Base-by-base conservation (phyloP, 2,329 filamentous ascomycete genomes). In the Botrytis medusae region DNA sequence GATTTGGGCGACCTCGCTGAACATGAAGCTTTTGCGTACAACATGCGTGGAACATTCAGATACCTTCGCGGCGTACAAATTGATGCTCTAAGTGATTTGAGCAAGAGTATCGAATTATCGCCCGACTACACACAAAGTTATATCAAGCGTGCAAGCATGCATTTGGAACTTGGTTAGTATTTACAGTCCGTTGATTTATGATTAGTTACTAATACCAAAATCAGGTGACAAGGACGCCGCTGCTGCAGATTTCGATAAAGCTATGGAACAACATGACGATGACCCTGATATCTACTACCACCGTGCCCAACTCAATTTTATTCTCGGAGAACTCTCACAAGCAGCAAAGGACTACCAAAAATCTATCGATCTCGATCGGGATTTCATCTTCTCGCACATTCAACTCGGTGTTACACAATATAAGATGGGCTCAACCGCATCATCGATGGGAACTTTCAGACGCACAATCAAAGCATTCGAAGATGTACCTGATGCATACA, bases 221-320 rank as follows among this genome's bases (percentile, higher is more conserved):
- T 76, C 48, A 93, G 92, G 93, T 76, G 91, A 95, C 80, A 92
- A 93, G 71, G 92, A 94, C n/a, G 91, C 91, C 80, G 95, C 96
- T 60, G 91, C 94, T 74, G 88, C 91, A 74, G 95, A 98, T 83
- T 98, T 99, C 80, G 92, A 92, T 77, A 88, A 91, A 79, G 96
- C 96, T 51, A 89, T 97, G 79, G 87, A 89, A 78, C 92, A 97
- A 83, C 95, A 98, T 85, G 88, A 90, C 78, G 88, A 92, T 72
- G 96, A 99, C 80, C 95, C 96, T 10, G 96, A 99, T 81, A 97
- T 99, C 82, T 99, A 95, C 88, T 99, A 99, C 86, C 96, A 99
- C 87, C 95, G 96, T 76, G 96, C 96, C 22, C 96, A 99, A 84
- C 90, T 98, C 34, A 95, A 98, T 86, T 99, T 99, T 85, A 98